phyloP scores from a whole-genome alignment of 345 rosid species.

The Populus ilicifolia region DNA sequence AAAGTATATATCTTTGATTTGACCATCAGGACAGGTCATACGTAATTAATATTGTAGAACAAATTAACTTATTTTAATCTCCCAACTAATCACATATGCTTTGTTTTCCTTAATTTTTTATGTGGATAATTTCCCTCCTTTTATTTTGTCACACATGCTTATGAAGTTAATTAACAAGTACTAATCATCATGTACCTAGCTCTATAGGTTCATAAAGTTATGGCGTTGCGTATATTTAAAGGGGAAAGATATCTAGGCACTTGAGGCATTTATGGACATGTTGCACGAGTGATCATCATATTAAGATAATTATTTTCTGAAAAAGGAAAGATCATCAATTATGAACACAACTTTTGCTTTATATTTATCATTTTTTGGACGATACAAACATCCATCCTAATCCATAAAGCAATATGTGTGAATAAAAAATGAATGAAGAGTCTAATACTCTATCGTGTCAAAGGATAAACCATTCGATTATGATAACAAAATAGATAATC shows the following conservation, averaged over 20 bases:
- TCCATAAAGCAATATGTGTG: conserved; percentile 2
- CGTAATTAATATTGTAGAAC: neutral
- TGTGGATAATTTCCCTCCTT: neutral
- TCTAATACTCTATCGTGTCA: neutral
- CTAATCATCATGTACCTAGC: neutral
- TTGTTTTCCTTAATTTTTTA: neutral
- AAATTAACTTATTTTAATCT: neutral
- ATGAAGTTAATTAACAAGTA: neutral
- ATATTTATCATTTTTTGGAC: conserved; percentile 5
- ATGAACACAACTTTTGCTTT: neutral
- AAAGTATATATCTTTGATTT: neutral
- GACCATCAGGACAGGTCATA: neutral
- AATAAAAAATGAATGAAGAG: neutral
- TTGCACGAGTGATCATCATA: neutral
- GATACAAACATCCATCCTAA: neutral
- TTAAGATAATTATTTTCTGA: neutral
- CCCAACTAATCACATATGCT: neutral
- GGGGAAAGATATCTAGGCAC: neutral
- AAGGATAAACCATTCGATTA: conserved; percentile 4
- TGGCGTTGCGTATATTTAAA: neutral
- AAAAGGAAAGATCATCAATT: neutral
- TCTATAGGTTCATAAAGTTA: neutral
- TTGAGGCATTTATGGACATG: neutral
- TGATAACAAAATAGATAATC: conserved; percentile 13
- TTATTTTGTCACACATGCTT: neutral